These are phyloP conservation scores for Verticillium nonalfalfae DNA, from an alignment of 2,329 filamentous ascomycete genomes.

Conservation along the genomic window DNA sequence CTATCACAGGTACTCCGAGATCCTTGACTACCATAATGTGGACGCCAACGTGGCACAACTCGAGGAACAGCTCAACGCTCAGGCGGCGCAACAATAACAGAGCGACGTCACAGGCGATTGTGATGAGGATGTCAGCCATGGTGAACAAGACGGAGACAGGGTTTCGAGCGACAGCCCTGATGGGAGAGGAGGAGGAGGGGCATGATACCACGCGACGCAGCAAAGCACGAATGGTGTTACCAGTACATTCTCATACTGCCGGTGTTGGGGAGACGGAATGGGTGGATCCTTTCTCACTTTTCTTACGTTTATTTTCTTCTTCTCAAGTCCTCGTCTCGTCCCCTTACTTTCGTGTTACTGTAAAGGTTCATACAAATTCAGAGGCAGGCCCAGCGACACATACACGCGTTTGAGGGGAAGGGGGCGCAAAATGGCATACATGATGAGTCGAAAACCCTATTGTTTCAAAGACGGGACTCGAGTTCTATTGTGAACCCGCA, in stretches of 20 bases:
- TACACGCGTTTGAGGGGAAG: not conserved
- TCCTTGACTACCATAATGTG: conserved; percentile 96
- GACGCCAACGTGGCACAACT: conserved; percentile 40
- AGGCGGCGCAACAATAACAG: conserved; percentile 18
- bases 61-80: conserved; percentile 29
- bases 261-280: conserved; percentile 11
- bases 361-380: conserved; percentile 7
- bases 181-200: not conserved
- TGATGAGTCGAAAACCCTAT: not conserved
- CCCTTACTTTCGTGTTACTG: conserved; percentile 3
- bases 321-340: no score
- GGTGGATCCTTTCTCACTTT: not conserved
- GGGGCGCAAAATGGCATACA: not conserved
- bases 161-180: not conserved
- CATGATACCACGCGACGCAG: conserved; percentile 14
- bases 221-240: conserved; percentile 5
- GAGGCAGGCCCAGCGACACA: not conserved
- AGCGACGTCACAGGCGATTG: not conserved
- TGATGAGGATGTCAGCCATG: no score
- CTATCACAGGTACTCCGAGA: conserved; percentile 82
- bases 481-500: not conserved
- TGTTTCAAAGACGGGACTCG: not conserved
- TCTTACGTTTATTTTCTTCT: not conserved
- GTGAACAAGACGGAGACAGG: no score
- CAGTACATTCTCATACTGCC: conserved; percentile 12